Evolutionary conservation across 805 yeast species (phyloP), one percentile per base, ranked within the genome.

Genomic region (Komagataella populi): DNA sequence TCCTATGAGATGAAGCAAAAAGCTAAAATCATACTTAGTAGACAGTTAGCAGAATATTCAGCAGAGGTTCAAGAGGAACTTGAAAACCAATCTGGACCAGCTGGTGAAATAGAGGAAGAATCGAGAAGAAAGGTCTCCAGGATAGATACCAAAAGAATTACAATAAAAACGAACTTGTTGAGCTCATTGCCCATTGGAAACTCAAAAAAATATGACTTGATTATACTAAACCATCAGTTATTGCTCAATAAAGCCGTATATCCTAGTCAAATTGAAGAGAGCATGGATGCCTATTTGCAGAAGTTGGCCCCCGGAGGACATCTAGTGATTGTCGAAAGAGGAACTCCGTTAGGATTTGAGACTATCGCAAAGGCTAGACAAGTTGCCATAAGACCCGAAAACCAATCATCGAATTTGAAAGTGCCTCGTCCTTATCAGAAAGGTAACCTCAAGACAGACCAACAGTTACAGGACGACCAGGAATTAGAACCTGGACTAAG

Each of bases 271-370:
- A 82, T 87, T 4, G 97, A 89, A 63, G 71, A 73, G 20, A 81
- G 75, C 50, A 59, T 87, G 7, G 80, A 82, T 55, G 71, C 72
- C 53, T 70, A 84, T 39, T 68, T 89, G 22, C 70, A 73, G 16
- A 67, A 85, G 16, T 66, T 90, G 48, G 76, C 78, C 14, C 96
- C 96, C 0, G 78, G 79, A 8, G 99, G 98, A 0, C 81, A 82
- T 53, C 65, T 91, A 10, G 82, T 89, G 1, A 63, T 93, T 1
- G 68, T 90, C 2, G 98, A 93, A 67, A 73, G 96, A 55, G 99
- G 99, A 2, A 86, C 84, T 52, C 87, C 97, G 0, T 61, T 81
- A 36, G 98, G 98, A 0, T 87, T 87, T 61, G 99, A 93, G 65
- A 73, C 80, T 2, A 76, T 89, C 52, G 95, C 96, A 0, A 72